Conservation (phyloP, 306 rosid genomes). For the Echinosophora koreensis region DNA sequence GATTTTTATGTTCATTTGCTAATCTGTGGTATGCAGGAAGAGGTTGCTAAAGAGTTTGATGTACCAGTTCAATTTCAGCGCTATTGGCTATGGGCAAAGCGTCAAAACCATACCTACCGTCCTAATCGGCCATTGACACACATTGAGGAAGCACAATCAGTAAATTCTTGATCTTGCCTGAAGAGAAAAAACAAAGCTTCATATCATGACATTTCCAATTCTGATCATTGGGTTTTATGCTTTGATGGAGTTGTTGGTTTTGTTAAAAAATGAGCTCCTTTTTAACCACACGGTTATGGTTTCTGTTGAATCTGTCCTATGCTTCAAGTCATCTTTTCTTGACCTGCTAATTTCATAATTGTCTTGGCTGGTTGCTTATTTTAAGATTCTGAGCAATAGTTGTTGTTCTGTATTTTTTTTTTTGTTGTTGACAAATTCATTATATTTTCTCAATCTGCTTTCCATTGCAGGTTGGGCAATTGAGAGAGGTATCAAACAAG, state of each 20-base stretch:
- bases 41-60: slow-evolving; percentile 86
- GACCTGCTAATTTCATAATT: slow-evolving; percentile 6
- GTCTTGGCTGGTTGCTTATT: not conserved
- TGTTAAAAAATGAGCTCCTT: not conserved
- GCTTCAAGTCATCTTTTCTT: slow-evolving; percentile 34
- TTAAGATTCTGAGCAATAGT: not conserved
- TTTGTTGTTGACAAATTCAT: not conserved
- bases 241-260: slow-evolving; percentile 22
- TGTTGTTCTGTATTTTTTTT: not conserved
- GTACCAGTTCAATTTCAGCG: slow-evolving; percentile 88
- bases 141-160: slow-evolving; percentile 77
- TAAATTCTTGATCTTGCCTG: slow-evolving; percentile 51
- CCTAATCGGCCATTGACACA: slow-evolving; percentile 80
- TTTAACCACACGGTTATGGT: not conserved
- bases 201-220: slow-evolving; percentile 8
- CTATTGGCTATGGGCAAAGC: slow-evolving; percentile 93
- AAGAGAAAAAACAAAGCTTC: slow-evolving; percentile 1
- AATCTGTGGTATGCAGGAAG: slow-evolving; percentile 67
- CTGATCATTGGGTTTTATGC: not conserved
- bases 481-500: slow-evolving; percentile 78
- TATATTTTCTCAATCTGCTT: slow-evolving; percentile 31
- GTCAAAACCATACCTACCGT: slow-evolving; percentile 87
- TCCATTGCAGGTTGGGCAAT: slow-evolving; percentile 74
- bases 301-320: slow-evolving; percentile 13
- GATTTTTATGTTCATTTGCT: slow-evolving; percentile 13